phyloP scores from a whole-genome alignment of 441 rosid genomes.

The Raphanus hybrid region DNA sequence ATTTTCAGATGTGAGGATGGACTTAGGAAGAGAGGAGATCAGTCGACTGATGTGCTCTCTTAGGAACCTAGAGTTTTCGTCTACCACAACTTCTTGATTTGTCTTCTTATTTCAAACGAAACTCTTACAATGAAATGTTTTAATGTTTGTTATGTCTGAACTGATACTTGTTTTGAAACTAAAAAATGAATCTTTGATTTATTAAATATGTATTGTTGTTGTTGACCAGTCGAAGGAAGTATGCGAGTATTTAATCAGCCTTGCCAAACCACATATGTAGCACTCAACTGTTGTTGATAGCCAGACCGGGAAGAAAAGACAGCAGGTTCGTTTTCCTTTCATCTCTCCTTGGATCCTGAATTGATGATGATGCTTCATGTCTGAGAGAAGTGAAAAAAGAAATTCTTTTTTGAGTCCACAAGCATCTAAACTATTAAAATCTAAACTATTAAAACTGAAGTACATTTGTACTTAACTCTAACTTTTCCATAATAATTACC shows the following conservation, averaged over 20 bases:
- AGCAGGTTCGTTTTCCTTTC: constrained; percentile 56
- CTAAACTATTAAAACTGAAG: no score
- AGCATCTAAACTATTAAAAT: no score
- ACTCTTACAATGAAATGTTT: not conserved
- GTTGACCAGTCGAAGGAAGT: constrained; percentile 70
- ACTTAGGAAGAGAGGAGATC: constrained; percentile 59
- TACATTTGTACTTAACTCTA: no score
- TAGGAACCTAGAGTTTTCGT: constrained; percentile 75
- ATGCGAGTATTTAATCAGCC: constrained; percentile 67
- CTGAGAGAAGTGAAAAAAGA: no score
- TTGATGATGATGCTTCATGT: constrained; percentile 17
- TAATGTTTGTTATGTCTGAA: not conserved
- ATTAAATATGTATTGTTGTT: not conserved
- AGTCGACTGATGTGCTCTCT: constrained; percentile 70
- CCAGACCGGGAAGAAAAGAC: constrained; percentile 62
- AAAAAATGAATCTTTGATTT: constrained; percentile 8
- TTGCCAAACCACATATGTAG: constrained; percentile 64
- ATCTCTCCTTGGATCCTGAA: not conserved
- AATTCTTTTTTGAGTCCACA: no score
- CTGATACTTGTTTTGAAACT: constrained; percentile 9
- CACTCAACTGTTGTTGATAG: constrained; percentile 76
- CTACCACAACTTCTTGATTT: constrained; percentile 53
- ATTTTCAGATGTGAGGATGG: constrained; percentile 51
- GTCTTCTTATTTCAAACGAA: not conserved
- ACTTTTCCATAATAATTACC: no score